phyloP scores from a whole-genome alignment of 2,329 filamentous ascomycete genomes.

The Fusarium veterinarium region DNA sequence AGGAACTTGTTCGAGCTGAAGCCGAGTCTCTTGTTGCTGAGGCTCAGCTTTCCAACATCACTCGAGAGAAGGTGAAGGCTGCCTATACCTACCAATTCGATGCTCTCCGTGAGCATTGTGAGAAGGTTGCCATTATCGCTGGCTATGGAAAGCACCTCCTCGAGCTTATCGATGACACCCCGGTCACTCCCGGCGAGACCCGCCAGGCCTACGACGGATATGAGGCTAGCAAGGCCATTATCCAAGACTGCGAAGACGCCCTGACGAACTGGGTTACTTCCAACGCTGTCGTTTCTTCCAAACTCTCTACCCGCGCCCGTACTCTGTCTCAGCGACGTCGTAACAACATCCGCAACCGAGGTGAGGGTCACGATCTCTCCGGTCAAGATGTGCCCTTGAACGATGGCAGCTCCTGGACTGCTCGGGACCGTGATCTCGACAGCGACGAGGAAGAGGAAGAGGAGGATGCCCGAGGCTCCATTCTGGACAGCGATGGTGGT shows the following conservation, averaged over 20 bases:
- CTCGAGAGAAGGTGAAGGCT: constrained; percentile 98
- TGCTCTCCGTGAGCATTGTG: constrained; percentile 94
- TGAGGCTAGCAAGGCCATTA: constrained; percentile 97
- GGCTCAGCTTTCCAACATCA: constrained; percentile 98
- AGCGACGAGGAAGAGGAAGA: constrained; percentile 77
- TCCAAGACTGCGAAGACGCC: constrained; percentile 97
- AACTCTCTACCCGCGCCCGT: constrained; percentile 87
- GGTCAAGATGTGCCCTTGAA: constrained; percentile 83
- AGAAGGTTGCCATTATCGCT: constrained; percentile 98
- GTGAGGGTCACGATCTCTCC: constrained; percentile 84
- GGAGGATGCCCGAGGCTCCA: constrained; percentile 60
- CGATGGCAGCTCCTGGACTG: constrained; percentile 86
- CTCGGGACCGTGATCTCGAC: constrained; percentile 72
- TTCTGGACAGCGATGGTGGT: constrained; percentile 63
- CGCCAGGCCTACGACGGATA: constrained; percentile 97
- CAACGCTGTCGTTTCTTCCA: constrained; percentile 88
- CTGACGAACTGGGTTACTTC: constrained; percentile 96
- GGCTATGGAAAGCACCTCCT: constrained; percentile 98
- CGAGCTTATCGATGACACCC: constrained; percentile 94
- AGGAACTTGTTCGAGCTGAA: constrained; percentile 97
- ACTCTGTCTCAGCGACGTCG: constrained; percentile 87
- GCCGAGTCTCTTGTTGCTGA: constrained; percentile 99
- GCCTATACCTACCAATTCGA: constrained; percentile 99
- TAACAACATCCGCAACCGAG: constrained; percentile 74
- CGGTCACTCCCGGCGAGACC: constrained; percentile 96